These are phyloP conservation scores for Lenzites betulinus DNA, from an alignment of 768 basidiomycete genomes.

Conservation along the genomic window DNA sequence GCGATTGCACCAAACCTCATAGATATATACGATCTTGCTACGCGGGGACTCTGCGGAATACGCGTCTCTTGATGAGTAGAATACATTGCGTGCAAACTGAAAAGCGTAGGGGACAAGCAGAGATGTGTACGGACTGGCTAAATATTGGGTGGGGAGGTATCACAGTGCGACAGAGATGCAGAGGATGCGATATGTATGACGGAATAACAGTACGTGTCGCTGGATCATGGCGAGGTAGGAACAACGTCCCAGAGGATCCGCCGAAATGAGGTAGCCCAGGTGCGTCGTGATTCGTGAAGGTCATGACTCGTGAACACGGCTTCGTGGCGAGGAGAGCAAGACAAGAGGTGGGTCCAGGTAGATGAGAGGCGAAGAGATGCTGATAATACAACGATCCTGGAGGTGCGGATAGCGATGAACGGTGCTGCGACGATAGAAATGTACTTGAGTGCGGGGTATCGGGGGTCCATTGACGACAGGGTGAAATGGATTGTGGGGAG, in stretches of 20 bases:
- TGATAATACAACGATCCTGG: slow-evolving; percentile 22
- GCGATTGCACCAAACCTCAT: neutral
- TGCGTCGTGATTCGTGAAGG: too few relatives aligned
- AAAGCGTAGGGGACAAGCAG: neutral
- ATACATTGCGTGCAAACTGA: neutral
- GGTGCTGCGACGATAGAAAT: slow-evolving; percentile 16
- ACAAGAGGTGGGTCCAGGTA: neutral
- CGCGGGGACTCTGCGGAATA: neutral
- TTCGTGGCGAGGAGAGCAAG: slow-evolving; percentile 6
- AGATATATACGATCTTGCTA: neutral
- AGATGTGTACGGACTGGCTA: neutral
- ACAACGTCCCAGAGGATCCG: neutral
- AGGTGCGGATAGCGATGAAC: slow-evolving; percentile 16
- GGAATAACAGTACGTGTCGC: slow-evolving; percentile 8
- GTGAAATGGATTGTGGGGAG: neutral
- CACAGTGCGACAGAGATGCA: neutral
- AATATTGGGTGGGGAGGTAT: slow-evolving; percentile 3
- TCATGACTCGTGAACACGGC: neutral
- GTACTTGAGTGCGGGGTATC: slow-evolving; percentile 18
- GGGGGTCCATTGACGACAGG: neutral
- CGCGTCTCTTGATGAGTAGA: neutral
- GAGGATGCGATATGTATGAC: slow-evolving; percentile 5
- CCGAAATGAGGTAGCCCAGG: too few relatives aligned
- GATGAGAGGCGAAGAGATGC: slow-evolving; percentile 8
- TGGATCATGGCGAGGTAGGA: neutral